Evolutionary conservation across 1,284 basidiomycete genomes (phyloP), one percentile per base, ranked within the genome.

Genomic region (Tilletia setariae): DNA sequence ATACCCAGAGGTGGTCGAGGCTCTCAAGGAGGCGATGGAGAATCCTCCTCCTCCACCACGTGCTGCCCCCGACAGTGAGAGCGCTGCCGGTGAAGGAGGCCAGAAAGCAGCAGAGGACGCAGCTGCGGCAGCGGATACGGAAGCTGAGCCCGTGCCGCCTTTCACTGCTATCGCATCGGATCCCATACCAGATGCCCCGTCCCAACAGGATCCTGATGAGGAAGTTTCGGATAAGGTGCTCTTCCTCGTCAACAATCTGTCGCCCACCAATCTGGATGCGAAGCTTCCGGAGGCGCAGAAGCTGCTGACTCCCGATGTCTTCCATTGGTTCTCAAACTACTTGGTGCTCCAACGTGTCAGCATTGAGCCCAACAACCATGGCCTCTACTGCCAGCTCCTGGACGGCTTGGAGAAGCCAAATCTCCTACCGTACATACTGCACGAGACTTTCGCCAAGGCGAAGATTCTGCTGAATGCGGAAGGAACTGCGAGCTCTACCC

Each of bases 181-280:
- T 32, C 70, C 69, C n/a, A 64, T 83, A 63, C 89, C 40, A 86
- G 67, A 70, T 42, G 72, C 72, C 21, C 64, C 61, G 21, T 73
- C 74, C 13, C 78, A 78, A 70, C 66, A 65, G 64, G 84, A 86
- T 66, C 96, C 95, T 1, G 88, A 90, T 21, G 93, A 97, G 81
- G 91, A 92, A 73, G 85, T 91, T 25, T 92, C 93, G 25, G 96
- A 99, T 86, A 90, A 90, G 78, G 93, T 99, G 74, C 86, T 98
- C 63, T 99, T 99, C 86, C 93, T 97, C 77, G 90, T 99, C 84
- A 99, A 98, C 86, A 98, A 99, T 78, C 87, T 99, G 65, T 93
- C 95, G 0, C 91, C 93, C 2, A 92, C 86, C 84, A 98, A 98
- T 82, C 93, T 97, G 74, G 93, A 94, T 49, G 81, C 87, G 40